Evolutionary conservation across 257 asterid species (phyloP).

Genomic region (Penstemon eatonii): DNA sequence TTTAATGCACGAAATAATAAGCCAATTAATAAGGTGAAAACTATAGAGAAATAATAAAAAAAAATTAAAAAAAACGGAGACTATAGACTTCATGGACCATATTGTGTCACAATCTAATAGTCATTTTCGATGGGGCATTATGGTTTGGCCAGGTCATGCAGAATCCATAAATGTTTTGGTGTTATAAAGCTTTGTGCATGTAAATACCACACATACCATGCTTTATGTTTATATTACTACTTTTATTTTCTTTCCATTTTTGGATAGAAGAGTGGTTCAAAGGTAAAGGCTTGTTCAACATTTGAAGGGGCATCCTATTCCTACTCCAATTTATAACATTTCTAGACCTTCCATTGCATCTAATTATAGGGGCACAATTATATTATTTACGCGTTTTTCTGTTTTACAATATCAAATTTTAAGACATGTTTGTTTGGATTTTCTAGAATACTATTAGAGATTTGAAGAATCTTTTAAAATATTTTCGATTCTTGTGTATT

Average conservation of each 20-base stretch:
- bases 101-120: constrained; percentile 33
- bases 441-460: no score
- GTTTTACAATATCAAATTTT: not conserved
- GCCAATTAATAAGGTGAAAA: not conserved
- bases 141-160: constrained; percentile 31
- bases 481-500: no score
- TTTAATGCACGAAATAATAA: not conserved
- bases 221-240: not conserved
- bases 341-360: not conserved
- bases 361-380: not conserved
- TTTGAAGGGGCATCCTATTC: constrained; percentile 16
- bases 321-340: constrained; percentile 8
- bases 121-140: constrained; percentile 38
- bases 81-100: constrained; percentile 30
- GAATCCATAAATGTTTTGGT: constrained; percentile 29
- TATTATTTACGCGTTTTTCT: not conserved
- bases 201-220: constrained; percentile 25
- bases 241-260: constrained; percentile 19
- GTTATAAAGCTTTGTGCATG: constrained; percentile 25
- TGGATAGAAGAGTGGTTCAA: constrained; percentile 13
- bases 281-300: not conserved
- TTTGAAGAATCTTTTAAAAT: no score
- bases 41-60: not conserved
- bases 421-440: not conserved
- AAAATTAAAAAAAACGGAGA: not conserved